A percentile compares a stretch with the other conserved stretches of the same genome.
Evolutionary conservation across 768 basidiomycete genomes (phyloP).

Genomic region (Artomyces pyxidatus): DNA sequence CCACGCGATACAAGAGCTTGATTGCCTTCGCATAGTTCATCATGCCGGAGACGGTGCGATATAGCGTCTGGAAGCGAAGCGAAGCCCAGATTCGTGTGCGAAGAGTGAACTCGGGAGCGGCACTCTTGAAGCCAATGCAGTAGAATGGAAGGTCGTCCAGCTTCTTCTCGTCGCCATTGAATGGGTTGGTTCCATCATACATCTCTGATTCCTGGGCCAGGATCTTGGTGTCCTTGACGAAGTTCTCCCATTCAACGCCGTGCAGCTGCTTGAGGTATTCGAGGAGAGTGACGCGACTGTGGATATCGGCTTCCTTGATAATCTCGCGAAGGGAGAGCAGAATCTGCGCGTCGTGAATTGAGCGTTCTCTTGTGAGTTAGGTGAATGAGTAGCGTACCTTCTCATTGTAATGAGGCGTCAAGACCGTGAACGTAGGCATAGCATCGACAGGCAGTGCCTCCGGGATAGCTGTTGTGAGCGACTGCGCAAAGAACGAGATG

Average conservation of each 20-base stretch:
- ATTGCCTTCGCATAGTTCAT: slow-evolving; percentile 99
- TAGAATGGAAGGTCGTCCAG: slow-evolving; percentile 94
- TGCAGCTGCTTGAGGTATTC: slow-evolving; percentile 99
- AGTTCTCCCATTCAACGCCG: slow-evolving; percentile 98
- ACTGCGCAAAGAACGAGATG: slow-evolving; percentile 98
- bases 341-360: slow-evolving; percentile 40
- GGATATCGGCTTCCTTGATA: slow-evolving; percentile 96
- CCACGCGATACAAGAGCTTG: slow-evolving; percentile 97
- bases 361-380: not conserved
- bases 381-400: slow-evolving; percentile 45
- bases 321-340: slow-evolving; percentile 94
- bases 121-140: slow-evolving; percentile 98
- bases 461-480: slow-evolving; percentile 90
- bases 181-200: slow-evolving; percentile 71
- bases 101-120: slow-evolving; percentile 95
- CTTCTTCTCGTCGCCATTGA: slow-evolving; percentile 80
- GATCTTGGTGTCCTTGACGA: slow-evolving; percentile 99
- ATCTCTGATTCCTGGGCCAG: slow-evolving; percentile 90
- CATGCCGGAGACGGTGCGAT: slow-evolving; percentile 98
- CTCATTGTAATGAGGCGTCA: slow-evolving; percentile 98
- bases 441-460: slow-evolving; percentile 93
- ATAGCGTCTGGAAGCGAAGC: slow-evolving; percentile 94
- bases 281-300: slow-evolving; percentile 91
- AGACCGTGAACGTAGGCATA: slow-evolving; percentile 99
- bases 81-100: slow-evolving; percentile 99